Evolutionary conservation across 2,329 filamentous ascomycete species (phyloP).

Genomic region (Ascochyta clinopodiicola): DNA sequence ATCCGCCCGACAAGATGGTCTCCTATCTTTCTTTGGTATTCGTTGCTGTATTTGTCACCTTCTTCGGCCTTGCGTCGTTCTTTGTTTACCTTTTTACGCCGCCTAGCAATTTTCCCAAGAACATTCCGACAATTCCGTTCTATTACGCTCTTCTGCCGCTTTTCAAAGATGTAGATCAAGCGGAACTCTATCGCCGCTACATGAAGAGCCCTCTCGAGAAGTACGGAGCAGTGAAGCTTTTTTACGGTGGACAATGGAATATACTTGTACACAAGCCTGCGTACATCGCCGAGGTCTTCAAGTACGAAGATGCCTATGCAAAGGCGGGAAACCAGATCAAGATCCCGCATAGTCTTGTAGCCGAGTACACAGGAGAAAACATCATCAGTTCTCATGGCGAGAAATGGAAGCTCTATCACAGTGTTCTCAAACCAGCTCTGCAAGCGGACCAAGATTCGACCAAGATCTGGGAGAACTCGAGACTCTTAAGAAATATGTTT

Average conservation of each 20-base stretch:
- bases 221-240: constrained; percentile 58
- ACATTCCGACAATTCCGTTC: constrained; percentile 54
- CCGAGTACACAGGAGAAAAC: constrained; percentile 43
- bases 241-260: constrained; percentile 59
- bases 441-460: constrained; percentile 35
- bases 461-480: constrained; percentile 33
- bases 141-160: constrained; percentile 54
- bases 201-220: constrained; percentile 48
- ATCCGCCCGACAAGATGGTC: constrained; percentile 23
- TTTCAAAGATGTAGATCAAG: constrained; percentile 53
- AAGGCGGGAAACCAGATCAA: constrained; percentile 44
- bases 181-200: constrained; percentile 50
- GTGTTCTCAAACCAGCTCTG: constrained; percentile 40
- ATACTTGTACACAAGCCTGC: constrained; percentile 55
- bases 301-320: constrained; percentile 39
- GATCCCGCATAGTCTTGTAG: constrained; percentile 40
- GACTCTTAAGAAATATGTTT: constrained; percentile 36
- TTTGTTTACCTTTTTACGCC: constrained; percentile 36
- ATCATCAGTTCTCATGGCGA: constrained; percentile 44
- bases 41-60: constrained; percentile 23
- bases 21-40: constrained; percentile 34
- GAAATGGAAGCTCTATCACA: constrained; percentile 40
- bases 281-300: constrained; percentile 51
- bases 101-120: constrained; percentile 38
- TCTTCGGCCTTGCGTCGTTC: constrained; percentile 30